Conservation (phyloP, 768 basidiomycete genomes). For the Suillus weaverae region DNA sequence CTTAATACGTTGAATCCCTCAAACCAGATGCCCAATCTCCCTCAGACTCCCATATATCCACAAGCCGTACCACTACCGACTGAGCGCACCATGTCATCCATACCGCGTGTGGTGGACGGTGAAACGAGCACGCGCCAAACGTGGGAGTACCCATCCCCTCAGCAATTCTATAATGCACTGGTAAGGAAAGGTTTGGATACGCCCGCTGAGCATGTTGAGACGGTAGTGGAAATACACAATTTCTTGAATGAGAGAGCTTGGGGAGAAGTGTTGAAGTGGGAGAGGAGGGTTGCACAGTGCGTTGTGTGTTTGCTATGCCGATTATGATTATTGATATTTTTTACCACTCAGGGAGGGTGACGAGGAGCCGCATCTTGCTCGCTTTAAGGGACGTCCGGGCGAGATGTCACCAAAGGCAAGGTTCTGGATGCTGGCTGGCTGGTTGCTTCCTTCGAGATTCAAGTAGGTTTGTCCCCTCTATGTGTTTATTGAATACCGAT, state of each 20-base stretch:
- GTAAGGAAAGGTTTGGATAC: slow-evolving; percentile 97
- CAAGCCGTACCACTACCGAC: slow-evolving; percentile 67
- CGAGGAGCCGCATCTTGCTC: slow-evolving; percentile 71
- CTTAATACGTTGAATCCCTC: slow-evolving; percentile 52
- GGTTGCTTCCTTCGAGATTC: slow-evolving; percentile 86
- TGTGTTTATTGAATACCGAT: slow-evolving; percentile 5
- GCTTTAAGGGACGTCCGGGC: slow-evolving; percentile 88
- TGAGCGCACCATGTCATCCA: slow-evolving; percentile 76
- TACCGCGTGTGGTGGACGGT: slow-evolving; percentile 61
- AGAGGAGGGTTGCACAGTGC: slow-evolving; percentile 51
- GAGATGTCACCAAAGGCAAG: slow-evolving; percentile 94
- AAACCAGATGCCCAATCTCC: slow-evolving; percentile 89
- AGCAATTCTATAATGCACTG: slow-evolving; percentile 97
- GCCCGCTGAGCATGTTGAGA: slow-evolving; percentile 92
- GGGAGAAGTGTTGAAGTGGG: slow-evolving; percentile 94
- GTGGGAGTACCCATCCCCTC: slow-evolving; percentile 97
- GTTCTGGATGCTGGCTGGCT: slow-evolving; percentile 82
- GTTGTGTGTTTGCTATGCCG: slow-evolving; percentile 5
- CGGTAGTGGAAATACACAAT: slow-evolving; percentile 98
- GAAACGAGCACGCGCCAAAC: slow-evolving; percentile 28
- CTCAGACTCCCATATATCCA: slow-evolving; percentile 58
- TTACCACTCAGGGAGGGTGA: slow-evolving; percentile 42
- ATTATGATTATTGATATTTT: slow-evolving; percentile 9
- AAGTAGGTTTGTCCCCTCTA: slow-evolving; percentile 53
- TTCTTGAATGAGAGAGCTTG: slow-evolving; percentile 97